These are phyloP conservation scores for Verbena officinalis DNA, from an alignment of 257 asterid genomes.

Conservation along the genomic window DNA sequence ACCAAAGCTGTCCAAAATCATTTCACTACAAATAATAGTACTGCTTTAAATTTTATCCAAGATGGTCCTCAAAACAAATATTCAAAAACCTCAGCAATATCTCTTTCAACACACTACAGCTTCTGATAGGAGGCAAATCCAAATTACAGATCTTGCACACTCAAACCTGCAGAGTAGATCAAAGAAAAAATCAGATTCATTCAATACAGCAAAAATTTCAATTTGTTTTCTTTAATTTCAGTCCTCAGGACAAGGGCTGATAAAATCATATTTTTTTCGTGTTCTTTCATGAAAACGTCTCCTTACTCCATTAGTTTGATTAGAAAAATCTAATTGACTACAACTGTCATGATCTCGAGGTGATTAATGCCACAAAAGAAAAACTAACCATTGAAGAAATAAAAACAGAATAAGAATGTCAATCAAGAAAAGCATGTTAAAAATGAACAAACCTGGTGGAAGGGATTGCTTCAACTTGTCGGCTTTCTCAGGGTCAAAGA, in stretches of 20 bases:
- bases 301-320: too few relatives aligned
- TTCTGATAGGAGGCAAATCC: background rate
- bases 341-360: background rate
- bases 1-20: constrained; percentile 12
- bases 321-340: background rate
- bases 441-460: constrained; percentile 39
- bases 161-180: constrained; percentile 31
- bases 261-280: too few relatives aligned
- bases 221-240: too few relatives aligned
- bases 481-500: constrained; percentile 49
- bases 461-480: constrained; percentile 55
- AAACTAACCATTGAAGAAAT: too few relatives aligned
- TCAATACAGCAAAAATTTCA: too few relatives aligned
- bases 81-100: constrained; percentile 9
- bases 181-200: too few relatives aligned
- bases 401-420: too few relatives aligned
- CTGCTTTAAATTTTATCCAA: constrained; percentile 1
- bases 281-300: too few relatives aligned
- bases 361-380: too few relatives aligned
- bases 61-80: constrained; percentile 14
- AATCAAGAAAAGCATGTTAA: background rate
- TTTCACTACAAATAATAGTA: constrained; percentile 14
- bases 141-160: constrained; percentile 45
- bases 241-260: too few relatives aligned
- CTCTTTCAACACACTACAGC: background rate